These are phyloP conservation scores for Yamadazyma blattariae DNA, from an alignment of 1,139 yeast genomes.

Conservation along the genomic window DNA sequence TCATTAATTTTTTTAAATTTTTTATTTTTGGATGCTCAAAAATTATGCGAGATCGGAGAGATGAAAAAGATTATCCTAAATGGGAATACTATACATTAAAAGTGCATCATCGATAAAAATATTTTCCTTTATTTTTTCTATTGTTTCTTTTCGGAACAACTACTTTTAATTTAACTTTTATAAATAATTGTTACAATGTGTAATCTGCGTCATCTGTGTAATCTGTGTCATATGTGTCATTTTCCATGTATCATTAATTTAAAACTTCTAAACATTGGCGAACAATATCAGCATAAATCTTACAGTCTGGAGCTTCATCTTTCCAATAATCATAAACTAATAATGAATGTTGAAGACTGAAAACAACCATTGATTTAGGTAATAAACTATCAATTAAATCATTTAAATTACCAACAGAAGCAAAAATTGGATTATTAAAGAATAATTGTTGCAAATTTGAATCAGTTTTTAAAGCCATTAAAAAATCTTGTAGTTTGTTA, in stretches of 20 bases:
- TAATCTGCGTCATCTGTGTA: no score
- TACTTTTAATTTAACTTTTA: no score
- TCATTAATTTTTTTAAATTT: no score
- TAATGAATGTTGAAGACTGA: slow-evolving; percentile 29
- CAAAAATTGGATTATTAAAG: slow-evolving; percentile 9
- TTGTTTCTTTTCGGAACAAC: no score
- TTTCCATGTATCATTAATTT: no score
- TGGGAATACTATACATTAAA: no score
- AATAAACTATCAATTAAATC: slow-evolving; percentile 16
- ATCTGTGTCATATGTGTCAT: no score
- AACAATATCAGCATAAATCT: slow-evolving; percentile 24
- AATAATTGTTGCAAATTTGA: slow-evolving; percentile 8
- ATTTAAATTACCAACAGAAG: slow-evolving; percentile 10
- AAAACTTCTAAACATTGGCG: slow-evolving; percentile 23
- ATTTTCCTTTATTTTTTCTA: no score
- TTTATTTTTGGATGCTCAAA: no score
- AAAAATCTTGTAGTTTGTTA: slow-evolving; percentile 26
- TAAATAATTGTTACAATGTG: no score
- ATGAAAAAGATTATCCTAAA: slow-evolving; percentile 8
- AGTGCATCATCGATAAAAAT: no score
- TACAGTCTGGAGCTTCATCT: slow-evolving; percentile 36
- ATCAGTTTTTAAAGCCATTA: slow-evolving; percentile 8
- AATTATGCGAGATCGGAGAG: slow-evolving; percentile 23
- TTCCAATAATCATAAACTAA: slow-evolving; percentile 37
- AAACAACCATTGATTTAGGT: slow-evolving; percentile 23